phyloP scores from a whole-genome alignment of 2,329 filamentous ascomycete genomes.

The Amesomyces nigricolor region DNA sequence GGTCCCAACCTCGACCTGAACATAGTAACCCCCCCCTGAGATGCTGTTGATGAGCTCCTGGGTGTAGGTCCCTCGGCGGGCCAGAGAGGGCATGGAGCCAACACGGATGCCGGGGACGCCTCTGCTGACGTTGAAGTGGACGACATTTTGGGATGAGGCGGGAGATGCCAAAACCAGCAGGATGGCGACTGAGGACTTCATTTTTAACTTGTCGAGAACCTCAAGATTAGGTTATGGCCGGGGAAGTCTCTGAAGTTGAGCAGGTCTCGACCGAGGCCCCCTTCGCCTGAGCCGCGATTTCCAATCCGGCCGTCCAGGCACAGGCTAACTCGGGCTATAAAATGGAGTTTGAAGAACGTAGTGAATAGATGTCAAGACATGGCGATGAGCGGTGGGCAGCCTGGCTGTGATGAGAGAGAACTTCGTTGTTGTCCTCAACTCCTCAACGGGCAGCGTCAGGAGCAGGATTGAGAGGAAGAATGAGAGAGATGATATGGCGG shows the following conservation, averaged over 20 bases:
- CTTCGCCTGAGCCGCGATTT: too few relatives aligned
- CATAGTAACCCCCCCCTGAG: conserved; percentile 51
- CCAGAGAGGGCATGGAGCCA: conserved; percentile 16
- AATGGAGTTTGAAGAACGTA: too few relatives aligned
- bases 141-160: conserved; percentile 21
- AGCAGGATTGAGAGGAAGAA: too few relatives aligned
- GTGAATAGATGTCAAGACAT: too few relatives aligned
- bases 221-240: neutral
- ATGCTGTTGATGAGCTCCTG: conserved; percentile 48
- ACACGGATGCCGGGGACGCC: conserved; percentile 20
- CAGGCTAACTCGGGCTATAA: too few relatives aligned
- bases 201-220: conserved; percentile 6
- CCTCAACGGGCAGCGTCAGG: too few relatives aligned
- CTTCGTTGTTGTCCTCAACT: too few relatives aligned
- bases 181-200: conserved; percentile 8
- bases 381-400: too few relatives aligned
- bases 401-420: too few relatives aligned
- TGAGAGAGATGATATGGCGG: too few relatives aligned
- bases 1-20: conserved; percentile 53
- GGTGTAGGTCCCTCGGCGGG: conserved; percentile 29
- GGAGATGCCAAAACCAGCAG: conserved; percentile 19
- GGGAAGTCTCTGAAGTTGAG: neutral
- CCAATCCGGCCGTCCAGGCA: too few relatives aligned
- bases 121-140: conserved; percentile 25
- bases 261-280: too few relatives aligned